These are phyloP conservation scores for Sambucus nigra DNA, from an alignment of 129 eudicot genomes.

Conservation along the genomic window DNA sequence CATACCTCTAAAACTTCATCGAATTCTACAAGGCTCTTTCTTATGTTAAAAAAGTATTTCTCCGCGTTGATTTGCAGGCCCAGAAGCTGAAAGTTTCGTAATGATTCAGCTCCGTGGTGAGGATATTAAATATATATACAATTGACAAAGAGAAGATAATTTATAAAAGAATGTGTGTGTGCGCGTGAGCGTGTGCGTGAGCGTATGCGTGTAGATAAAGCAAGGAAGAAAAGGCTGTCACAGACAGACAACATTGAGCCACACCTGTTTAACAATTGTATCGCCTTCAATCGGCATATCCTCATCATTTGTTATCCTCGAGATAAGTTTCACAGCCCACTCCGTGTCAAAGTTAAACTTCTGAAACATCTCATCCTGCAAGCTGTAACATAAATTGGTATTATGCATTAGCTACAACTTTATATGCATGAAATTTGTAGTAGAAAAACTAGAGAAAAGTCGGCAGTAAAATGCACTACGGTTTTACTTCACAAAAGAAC, in stretches of 20 bases:
- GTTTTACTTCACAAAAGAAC: no score
- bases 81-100: slow-evolving; percentile 50
- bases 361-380: slow-evolving; percentile 99
- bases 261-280: slow-evolving; percentile 72
- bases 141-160: slow-evolving; percentile 8
- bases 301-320: slow-evolving; percentile 70
- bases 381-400: slow-evolving; percentile 39
- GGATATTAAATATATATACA: background rate
- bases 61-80: slow-evolving; percentile 82
- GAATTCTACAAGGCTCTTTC: slow-evolving; percentile 95
- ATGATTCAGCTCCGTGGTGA: slow-evolving; percentile 3
- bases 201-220: background rate
- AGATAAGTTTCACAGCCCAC: slow-evolving; percentile 93
- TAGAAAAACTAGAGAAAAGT: no score
- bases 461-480: no score
- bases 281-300: slow-evolving; percentile 85
- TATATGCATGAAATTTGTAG: background rate
- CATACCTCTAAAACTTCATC: slow-evolving; percentile 98
- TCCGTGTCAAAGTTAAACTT: slow-evolving; percentile 91
- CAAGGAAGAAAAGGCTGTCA: background rate
- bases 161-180: no score
- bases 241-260: background rate
- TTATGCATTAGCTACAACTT: background rate
- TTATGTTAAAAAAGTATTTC: slow-evolving; percentile 76
- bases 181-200: background rate